Evolutionary conservation across 208 protist genomes (phyloP).

Genomic region (Crithidia thermophila): DNA sequence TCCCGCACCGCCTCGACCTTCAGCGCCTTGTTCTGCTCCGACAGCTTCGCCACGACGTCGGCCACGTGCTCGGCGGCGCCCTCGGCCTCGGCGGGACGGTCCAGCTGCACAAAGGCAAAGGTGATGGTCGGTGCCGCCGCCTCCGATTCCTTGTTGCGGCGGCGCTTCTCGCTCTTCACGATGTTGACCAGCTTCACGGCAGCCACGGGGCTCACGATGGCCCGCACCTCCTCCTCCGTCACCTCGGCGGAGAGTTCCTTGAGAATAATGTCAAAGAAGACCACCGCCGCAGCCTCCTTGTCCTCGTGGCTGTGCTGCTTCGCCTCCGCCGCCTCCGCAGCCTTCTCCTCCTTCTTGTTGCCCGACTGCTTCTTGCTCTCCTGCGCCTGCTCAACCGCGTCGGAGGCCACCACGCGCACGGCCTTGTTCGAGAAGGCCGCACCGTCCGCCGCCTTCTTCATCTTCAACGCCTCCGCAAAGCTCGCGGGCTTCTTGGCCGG

Average conservation of each 20-base stretch:
- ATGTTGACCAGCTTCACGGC: slow-evolving; percentile 46
- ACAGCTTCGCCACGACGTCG: slow-evolving; percentile 39
- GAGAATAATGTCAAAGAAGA: slow-evolving; percentile 82
- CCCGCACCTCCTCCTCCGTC: slow-evolving; percentile 66
- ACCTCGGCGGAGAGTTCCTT: slow-evolving; percentile 59
- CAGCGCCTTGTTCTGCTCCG: slow-evolving; percentile 29
- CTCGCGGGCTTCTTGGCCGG: slow-evolving; percentile 43
- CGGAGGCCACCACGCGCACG: slow-evolving; percentile 21
- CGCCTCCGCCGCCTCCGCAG: slow-evolving; percentile 11
- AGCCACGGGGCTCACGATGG: slow-evolving; percentile 40
- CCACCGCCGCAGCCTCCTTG: slow-evolving; percentile 23
- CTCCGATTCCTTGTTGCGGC: slow-evolving; percentile 49
- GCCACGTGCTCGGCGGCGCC: slow-evolving; percentile 44
- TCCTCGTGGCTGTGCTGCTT: slow-evolving; percentile 7
- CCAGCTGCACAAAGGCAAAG: slow-evolving; percentile 81
- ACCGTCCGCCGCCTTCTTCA: slow-evolving; percentile 28
- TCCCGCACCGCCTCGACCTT: slow-evolving; percentile 75
- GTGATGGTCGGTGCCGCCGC: slow-evolving; percentile 37
- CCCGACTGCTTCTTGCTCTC: too few relatives aligned
- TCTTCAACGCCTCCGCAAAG: slow-evolving; percentile 52
- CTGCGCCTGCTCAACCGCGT: slow-evolving; percentile 13
- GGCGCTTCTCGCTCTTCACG: slow-evolving; percentile 63
- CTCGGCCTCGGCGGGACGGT: slow-evolving; percentile 59
- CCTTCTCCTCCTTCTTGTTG: slow-evolving; percentile 34
- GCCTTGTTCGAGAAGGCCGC: slow-evolving; percentile 25